These are phyloP conservation scores for Skeletonema tropicum DNA, from an alignment of 108 stramenopile species.

Conservation along the genomic window DNA sequence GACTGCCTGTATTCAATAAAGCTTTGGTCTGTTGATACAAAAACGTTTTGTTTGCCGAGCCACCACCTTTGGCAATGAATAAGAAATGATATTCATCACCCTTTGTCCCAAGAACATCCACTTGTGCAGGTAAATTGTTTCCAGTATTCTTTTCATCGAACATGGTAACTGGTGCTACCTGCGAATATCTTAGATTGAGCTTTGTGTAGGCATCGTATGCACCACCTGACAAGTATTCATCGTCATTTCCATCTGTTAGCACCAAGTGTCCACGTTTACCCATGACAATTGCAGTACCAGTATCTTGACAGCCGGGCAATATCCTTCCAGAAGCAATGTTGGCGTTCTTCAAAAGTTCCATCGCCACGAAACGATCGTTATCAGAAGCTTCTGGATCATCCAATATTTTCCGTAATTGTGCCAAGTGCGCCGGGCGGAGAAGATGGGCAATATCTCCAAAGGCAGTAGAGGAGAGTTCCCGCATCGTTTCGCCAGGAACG, in stretches of 20 bases:
- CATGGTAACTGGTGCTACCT: constrained; percentile 96
- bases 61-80: constrained; percentile 98
- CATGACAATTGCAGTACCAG: constrained; percentile 95
- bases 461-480: constrained; percentile 66
- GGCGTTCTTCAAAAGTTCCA: constrained; percentile 96
- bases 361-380: constrained; percentile 95
- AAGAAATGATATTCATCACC: constrained; percentile 91
- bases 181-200: constrained; percentile 89
- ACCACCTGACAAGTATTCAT: constrained; percentile 85
- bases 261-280: constrained; percentile 92
- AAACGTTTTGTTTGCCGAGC: constrained; percentile 97
- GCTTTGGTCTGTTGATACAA: constrained; percentile 97
- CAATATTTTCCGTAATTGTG: constrained; percentile 90
- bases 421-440: constrained; percentile 89
- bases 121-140: constrained; percentile 94
- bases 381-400: constrained; percentile 94
- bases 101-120: constrained; percentile 87
- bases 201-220: constrained; percentile 93
- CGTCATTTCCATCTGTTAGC: constrained; percentile 94
- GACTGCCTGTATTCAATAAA: constrained; percentile 83
- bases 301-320: constrained; percentile 96
- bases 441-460: constrained; percentile 95
- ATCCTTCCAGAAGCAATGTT: constrained; percentile 91
- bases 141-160: constrained; percentile 94
- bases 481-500: constrained; percentile 61